Evolutionary conservation across 2,329 filamentous ascomycete genomes (phyloP), one percentile per base, ranked within the genome.

Genomic region (Diaporthe vaccinii): DNA sequence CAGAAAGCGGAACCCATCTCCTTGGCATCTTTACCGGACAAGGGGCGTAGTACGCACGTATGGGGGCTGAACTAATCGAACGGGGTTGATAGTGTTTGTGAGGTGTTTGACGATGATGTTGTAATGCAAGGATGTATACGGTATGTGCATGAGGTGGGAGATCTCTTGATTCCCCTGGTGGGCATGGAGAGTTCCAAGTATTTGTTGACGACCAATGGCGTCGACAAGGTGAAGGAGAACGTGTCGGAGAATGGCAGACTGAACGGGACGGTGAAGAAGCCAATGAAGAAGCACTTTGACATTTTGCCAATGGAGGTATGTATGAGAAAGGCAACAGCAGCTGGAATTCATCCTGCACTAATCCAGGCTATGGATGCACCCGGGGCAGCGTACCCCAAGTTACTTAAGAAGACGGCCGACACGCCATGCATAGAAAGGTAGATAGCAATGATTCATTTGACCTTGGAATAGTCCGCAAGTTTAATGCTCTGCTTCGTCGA

Each of bases 21-120:
- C 81, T 80, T 2, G 82, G 82, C 39, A 77, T 84, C 25, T 84
- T 81, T 75, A 84, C 82, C 0, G 83, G 83, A 4, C 82, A 84
- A 62, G 82, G 82, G 0, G 82, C 83, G 4, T 82, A 84, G 58
- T 84, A 82, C 81, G 76, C 79, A 69, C 78, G 78, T n/a, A 83
- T 84, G 83, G 83, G 81, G 1, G 77, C 79, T 1, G 81, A 83
- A 71, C 74, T 84, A 1, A 73, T 84, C 67, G 15, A 76, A 74
- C 4, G 73, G 22, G 7, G 55, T 58, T 12, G 31, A 36, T 22
- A 58, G 31, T n/a, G 55, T 36, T 4, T 58, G 55, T 14, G 17
- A 34, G 17, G 55, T 36, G 4, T 34, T 58, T 34, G 31, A 4
- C 31, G 55, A 36, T 36, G 55, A 58, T 22, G 17, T 20, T 31